Evolutionary conservation across 495 filamentous ascomycete species (phyloP).

Genomic region (Neurospora sp.): DNA sequence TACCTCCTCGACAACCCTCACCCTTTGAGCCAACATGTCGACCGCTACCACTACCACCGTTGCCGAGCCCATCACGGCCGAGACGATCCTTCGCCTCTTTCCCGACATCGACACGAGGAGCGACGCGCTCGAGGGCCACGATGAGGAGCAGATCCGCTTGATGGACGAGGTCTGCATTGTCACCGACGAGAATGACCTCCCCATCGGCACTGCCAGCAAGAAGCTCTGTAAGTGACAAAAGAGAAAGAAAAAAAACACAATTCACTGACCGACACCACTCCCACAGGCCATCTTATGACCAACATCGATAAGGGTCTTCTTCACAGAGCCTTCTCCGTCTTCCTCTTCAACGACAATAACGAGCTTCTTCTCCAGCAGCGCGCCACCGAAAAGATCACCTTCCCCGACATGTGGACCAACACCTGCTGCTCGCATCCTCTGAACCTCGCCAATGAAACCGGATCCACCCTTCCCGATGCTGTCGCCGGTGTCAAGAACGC

Average conservation of each 20-base stretch:
- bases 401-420: constrained; percentile 99
- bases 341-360: constrained; percentile 88
- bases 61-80: constrained; percentile 57
- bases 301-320: constrained; percentile 94
- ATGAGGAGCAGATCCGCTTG: constrained; percentile 91
- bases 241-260: neutral
- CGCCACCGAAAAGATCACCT: constrained; percentile 96
- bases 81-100: constrained; percentile 80
- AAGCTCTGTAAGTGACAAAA: constrained; percentile 67
- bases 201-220: constrained; percentile 96
- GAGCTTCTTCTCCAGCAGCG: constrained; percentile 91
- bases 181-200: constrained; percentile 78
- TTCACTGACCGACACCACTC: constrained; percentile 5
- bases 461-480: constrained; percentile 68
- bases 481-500: constrained; percentile 80
- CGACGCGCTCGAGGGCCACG: constrained; percentile 70
- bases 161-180: constrained; percentile 99
- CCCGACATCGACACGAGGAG: constrained; percentile 92
- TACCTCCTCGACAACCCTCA: neutral
- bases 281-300: constrained; percentile 86
- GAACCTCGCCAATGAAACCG: constrained; percentile 83
- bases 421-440: constrained; percentile 98
- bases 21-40: constrained; percentile 16
- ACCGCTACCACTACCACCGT: constrained; percentile 29
- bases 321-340: constrained; percentile 94